A percentile compares a stretch with the other conserved stretches of the same genome.
These are phyloP conservation scores for Scytalidium lignicola DNA, from an alignment of 2,329 filamentous ascomycete species.

Conservation along the genomic window DNA sequence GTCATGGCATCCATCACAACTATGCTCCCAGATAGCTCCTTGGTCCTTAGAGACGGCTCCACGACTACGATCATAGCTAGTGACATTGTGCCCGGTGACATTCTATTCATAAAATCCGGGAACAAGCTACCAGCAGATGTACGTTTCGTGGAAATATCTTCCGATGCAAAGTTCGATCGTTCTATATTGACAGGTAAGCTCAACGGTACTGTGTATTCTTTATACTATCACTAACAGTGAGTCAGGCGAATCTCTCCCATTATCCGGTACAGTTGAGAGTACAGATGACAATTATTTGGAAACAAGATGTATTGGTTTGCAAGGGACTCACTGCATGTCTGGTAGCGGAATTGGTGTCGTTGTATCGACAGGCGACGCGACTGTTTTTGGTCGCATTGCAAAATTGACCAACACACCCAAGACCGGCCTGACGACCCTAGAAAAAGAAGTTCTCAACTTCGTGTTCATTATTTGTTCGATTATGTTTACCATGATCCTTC, in stretches of 20 bases:
- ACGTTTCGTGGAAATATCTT: slow-evolving; percentile 62
- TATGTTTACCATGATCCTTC: slow-evolving; percentile 59
- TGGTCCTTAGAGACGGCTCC: slow-evolving; percentile 56
- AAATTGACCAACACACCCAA: slow-evolving; percentile 66
- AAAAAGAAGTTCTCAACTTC: slow-evolving; percentile 69
- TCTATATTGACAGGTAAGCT: slow-evolving; percentile 67
- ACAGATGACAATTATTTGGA: slow-evolving; percentile 72
- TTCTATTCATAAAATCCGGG: slow-evolving; percentile 63
- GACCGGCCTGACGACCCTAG: slow-evolving; percentile 61
- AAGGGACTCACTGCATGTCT: slow-evolving; percentile 73
- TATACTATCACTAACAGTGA: slow-evolving; percentile 1
- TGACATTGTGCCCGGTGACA: slow-evolving; percentile 67
- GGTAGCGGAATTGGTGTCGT: slow-evolving; percentile 63
- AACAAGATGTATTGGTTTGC: slow-evolving; percentile 69
- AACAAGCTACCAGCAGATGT: slow-evolving; percentile 72
- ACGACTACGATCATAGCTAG: slow-evolving; percentile 44
- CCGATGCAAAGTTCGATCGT: slow-evolving; percentile 67
- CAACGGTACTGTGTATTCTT: slow-evolving; percentile 9
- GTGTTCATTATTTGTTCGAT: slow-evolving; percentile 64
- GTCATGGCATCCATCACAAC: slow-evolving; percentile 77
- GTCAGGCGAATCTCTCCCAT: slow-evolving; percentile 58
- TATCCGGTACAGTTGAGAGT: slow-evolving; percentile 58
- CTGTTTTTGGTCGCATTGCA: slow-evolving; percentile 72
- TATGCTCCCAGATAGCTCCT: slow-evolving; percentile 71
- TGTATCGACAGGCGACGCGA: slow-evolving; percentile 66